Percentiles rank a stretch among this genome's conserved stretches.
These are phyloP conservation scores for Euryodendron excelsum DNA, from an alignment of 148 eudicot species.

Conservation along the genomic window DNA sequence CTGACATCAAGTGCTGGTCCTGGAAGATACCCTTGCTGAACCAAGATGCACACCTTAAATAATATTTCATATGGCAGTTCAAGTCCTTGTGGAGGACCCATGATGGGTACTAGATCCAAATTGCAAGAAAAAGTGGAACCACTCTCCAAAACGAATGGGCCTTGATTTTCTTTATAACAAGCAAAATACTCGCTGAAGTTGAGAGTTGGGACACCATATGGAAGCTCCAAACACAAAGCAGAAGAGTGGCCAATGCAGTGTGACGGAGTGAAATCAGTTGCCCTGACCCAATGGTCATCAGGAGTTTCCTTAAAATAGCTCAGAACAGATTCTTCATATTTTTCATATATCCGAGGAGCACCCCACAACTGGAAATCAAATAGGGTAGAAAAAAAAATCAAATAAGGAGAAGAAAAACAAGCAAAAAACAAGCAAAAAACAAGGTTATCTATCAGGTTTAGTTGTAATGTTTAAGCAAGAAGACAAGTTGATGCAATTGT, in stretches of 20 bases:
- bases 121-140: slow-evolving; percentile 48
- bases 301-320: slow-evolving; percentile 43
- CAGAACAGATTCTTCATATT: slow-evolving; percentile 24
- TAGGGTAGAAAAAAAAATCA: not conserved
- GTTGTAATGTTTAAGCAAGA: not conserved
- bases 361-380: slow-evolving; percentile 47
- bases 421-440: not conserved
- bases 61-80: slow-evolving; percentile 57
- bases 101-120: slow-evolving; percentile 57
- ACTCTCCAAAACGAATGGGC: slow-evolving; percentile 32
- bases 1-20: slow-evolving; percentile 54
- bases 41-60: slow-evolving; percentile 63
- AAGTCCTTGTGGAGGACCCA: slow-evolving; percentile 48
- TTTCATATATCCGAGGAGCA: slow-evolving; percentile 66
- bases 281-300: slow-evolving; percentile 82
- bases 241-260: slow-evolving; percentile 71
- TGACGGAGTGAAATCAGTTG: slow-evolving; percentile 62
- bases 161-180: slow-evolving; percentile 40
- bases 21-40: slow-evolving; percentile 74
- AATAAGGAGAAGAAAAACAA: too few relatives aligned
- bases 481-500: not conserved
- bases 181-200: slow-evolving; percentile 50
- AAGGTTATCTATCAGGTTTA: not conserved
- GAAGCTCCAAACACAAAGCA: slow-evolving; percentile 63
- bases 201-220: slow-evolving; percentile 36